Base-by-base conservation (phyloP, 768 basidiomycete species). In the Lepiota subincarnata region DNA sequence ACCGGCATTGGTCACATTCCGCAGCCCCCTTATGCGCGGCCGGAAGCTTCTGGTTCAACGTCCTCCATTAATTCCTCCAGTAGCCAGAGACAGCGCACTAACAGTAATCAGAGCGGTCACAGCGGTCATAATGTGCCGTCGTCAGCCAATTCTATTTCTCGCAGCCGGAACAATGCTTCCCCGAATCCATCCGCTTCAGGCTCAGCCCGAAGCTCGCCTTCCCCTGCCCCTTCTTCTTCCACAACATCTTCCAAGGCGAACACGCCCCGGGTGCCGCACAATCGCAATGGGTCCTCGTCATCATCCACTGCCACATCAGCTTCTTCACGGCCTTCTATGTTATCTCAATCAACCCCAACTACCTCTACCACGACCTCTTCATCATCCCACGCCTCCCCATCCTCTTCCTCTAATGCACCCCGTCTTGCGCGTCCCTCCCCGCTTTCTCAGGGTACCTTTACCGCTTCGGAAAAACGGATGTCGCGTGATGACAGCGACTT, bases 1-100 rank as follows among this genome's bases (percentile, higher is more conserved):
- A 62, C 73, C 31, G 63, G 59, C 51, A 59, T 58, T 19, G 62
- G 66, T 37, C 71, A 71, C 8, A 64, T 74, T 4, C 83, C 86
- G 56, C 84, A 86, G 59, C 87, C 88, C 7, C 89, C 91, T 0
- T 92, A 92, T 66, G 84, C 81, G 22, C 84, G 88, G 54, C 78
- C 82, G 19, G 89, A 92, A 53, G 89, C 89, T 6, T 87, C 91
- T 6, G 83, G 80, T 41, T 92, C 90, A 0, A 80, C 84, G 20
- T 83, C 87, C 3, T 92, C 91, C 0, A 75, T 92, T 59, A 88
- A 85, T 64, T 92, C 91, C 49, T 65, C 77, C 53, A 68, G 67
- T 34, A 78, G 81, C 48, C 68, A 78, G 45, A 82, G 88, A 16
- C 84, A 80, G 60, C 76, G 87, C 40, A 89, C 86, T 10, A 83